Conservation (phyloP, 2,329 filamentous ascomycete species). For the Keithomyces neogunnii region DNA sequence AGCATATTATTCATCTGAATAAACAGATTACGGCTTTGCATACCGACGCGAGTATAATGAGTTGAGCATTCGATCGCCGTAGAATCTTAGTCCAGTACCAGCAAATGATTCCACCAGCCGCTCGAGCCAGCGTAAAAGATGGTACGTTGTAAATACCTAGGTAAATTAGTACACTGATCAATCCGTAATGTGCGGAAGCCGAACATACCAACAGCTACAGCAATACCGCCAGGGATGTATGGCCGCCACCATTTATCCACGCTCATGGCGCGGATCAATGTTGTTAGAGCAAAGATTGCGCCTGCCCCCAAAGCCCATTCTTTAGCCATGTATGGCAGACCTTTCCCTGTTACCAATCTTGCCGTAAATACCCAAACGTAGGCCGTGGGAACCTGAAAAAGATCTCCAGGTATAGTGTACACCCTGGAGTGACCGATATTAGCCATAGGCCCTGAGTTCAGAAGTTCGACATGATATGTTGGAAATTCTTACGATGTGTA, state of each 20-base stretch:
- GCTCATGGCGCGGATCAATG: constrained; percentile 56
- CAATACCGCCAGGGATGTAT: constrained; percentile 84
- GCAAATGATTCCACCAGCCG: constrained; percentile 64
- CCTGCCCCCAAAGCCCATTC: constrained; percentile 74
- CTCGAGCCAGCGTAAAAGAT: constrained; percentile 84
- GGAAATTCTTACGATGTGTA: constrained; percentile 52
- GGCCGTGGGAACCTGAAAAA: constrained; percentile 90
- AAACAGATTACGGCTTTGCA: constrained; percentile 15
- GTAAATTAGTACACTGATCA: background rate
- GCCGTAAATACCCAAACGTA: constrained; percentile 99
- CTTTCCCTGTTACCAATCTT: constrained; percentile 81
- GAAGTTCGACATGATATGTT: too few relatives aligned
- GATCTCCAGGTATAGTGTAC: constrained; percentile 76
- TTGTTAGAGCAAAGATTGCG: constrained; percentile 62
- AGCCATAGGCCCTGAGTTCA: too few relatives aligned
- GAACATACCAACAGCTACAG: constrained; percentile 73
- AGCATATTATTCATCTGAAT: background rate
- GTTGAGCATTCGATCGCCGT: constrained; percentile 55
- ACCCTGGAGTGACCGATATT: constrained; percentile 40
- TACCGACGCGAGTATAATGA: constrained; percentile 78
- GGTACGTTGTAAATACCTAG: constrained; percentile 94
- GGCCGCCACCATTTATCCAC: constrained; percentile 56
- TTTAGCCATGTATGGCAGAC: constrained; percentile 73
- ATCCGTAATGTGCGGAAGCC: background rate
- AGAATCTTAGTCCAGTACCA: constrained; percentile 65